Base-by-base conservation (phyloP, 371 early-diverging fungal species). In the Cokeromyces recurvatus region DNA sequence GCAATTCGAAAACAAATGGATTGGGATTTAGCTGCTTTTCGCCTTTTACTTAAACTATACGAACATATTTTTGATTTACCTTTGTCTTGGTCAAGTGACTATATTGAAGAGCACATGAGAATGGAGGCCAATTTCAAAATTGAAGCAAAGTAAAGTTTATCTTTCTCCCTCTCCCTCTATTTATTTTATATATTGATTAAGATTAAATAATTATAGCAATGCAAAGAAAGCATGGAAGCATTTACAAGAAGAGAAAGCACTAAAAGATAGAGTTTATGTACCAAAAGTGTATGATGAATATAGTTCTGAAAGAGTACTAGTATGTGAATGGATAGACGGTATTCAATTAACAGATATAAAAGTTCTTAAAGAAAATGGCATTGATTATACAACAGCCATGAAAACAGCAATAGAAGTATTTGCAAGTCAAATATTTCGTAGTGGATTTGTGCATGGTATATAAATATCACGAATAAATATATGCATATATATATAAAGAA, bases 241-340 rank as follows among this genome's bases (percentile, higher is more conserved):
- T 42, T 25, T 93, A 12, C 68, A 81, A 35, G 64, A 67, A 15
- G 86, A 90, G 37, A 62, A 63, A 8, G 53, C 53, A 15, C 46
- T 91, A 23, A 51, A 64, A 21, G 53, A 69, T 14, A 49, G 65
- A 17, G 85, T 85, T 3, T 82, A 92, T 58, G 73, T 94, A 1
- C 97, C 97, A 2, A 81, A 78, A 48, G 84, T 93, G 19, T 80
- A 79, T 49, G 83, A 89, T 66, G 85, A 91, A 11, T 70, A 72
- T 38, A 88, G 90, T 8, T 74, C 84, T 2, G 71, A 69, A 29
- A 62, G 86, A 43, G 81, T 96, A 1, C 57, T 96, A 69, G 86
- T 90, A 0, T 81, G 86, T 16, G 97, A 96, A 62, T 96, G 92
- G 92, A 77, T 90, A 16, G 86, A 89, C 42, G 90, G 89, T 16